A percentile compares a stretch with the other conserved stretches of the same genome.
Conservation (phyloP, 208 protist genomes). For the Leishmania guyanensis region DNA sequence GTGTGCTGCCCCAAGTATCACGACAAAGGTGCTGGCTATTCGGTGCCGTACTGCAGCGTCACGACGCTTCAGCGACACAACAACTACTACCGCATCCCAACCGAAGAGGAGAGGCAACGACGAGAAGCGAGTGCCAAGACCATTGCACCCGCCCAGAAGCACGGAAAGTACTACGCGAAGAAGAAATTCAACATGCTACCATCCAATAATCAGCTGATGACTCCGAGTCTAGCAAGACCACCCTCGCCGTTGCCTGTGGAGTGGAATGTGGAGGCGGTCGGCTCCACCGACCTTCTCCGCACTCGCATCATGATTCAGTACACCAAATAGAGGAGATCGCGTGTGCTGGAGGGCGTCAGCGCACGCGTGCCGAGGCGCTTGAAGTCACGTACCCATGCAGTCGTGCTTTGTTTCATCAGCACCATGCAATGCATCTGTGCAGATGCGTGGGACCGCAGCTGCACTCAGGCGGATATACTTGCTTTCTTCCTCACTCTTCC, state of each 20-base stretch:
- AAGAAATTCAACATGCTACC: constrained; percentile 24
- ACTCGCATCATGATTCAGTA: constrained; percentile 75
- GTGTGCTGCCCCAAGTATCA: constrained; percentile 70
- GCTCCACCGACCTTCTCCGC: constrained; percentile 58
- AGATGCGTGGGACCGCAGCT: not conserved
- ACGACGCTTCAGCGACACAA: constrained; percentile 68
- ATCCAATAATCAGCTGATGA: constrained; percentile 12
- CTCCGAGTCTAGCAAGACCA: constrained; percentile 1
- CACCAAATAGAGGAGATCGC: constrained; percentile 19
- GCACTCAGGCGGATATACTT: not conserved
- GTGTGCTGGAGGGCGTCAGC: not conserved
- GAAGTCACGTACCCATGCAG: not conserved
- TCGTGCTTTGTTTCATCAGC: not conserved
- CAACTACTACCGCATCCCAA: constrained; percentile 74
- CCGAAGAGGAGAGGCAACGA: constrained; percentile 31
- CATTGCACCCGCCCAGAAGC: constrained; percentile 1
- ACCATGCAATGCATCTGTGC: constrained; percentile 2
- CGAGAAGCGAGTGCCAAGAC: constrained; percentile 4
- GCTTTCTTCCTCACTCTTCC: not conserved
- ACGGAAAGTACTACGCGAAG: constrained; percentile 18
- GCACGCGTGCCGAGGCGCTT: not conserved
- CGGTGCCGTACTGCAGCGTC: constrained; percentile 81
- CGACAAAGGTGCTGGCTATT: constrained; percentile 49
- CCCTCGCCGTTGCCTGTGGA: constrained; percentile 30
- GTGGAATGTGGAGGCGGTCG: constrained; percentile 55